Percentiles rank a stretch among this genome's conserved stretches.
phyloP scores from a whole-genome alignment of 2,329 filamentous ascomycete species.

The Colletotrichum destructivum region DNA sequence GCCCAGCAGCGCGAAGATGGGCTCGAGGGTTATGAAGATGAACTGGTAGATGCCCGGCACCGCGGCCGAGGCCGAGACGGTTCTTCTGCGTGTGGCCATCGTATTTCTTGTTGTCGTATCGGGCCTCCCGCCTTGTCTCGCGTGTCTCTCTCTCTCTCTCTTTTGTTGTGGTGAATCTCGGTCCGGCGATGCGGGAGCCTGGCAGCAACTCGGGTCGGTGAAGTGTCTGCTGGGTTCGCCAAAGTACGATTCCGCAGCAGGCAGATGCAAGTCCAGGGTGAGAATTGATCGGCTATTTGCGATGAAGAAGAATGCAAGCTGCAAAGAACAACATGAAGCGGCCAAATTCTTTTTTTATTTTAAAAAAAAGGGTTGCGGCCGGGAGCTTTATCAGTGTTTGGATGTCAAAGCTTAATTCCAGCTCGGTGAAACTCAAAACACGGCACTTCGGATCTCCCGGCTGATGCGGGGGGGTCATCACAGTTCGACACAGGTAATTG shows the following conservation, averaged over 20 bases:
- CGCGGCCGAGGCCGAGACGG: constrained; percentile 42
- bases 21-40: constrained; percentile 53
- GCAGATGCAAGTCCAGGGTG: neutral
- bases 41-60: constrained; percentile 53
- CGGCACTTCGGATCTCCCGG: constrained; percentile 23
- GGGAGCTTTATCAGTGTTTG: constrained; percentile 19
- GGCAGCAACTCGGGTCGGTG: neutral
- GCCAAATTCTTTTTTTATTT: too few species aligned
- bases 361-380: neutral
- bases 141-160: neutral
- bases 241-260: neutral
- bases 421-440: constrained; percentile 34
- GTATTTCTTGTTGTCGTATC: neutral
- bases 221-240: neutral
- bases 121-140: neutral
- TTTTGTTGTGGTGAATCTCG: neutral
- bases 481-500: constrained; percentile 17
- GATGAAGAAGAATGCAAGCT: constrained; percentile 32
- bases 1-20: constrained; percentile 52
- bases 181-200: too few species aligned
- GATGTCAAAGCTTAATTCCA: constrained; percentile 24
- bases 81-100: neutral
- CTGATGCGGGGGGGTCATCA: constrained; percentile 8
- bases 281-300: constrained; percentile 23
- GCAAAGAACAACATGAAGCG: neutral